Evolutionary conservation across 495 filamentous ascomycete genomes (phyloP).

Genomic region (Copromyces sp.): DNA sequence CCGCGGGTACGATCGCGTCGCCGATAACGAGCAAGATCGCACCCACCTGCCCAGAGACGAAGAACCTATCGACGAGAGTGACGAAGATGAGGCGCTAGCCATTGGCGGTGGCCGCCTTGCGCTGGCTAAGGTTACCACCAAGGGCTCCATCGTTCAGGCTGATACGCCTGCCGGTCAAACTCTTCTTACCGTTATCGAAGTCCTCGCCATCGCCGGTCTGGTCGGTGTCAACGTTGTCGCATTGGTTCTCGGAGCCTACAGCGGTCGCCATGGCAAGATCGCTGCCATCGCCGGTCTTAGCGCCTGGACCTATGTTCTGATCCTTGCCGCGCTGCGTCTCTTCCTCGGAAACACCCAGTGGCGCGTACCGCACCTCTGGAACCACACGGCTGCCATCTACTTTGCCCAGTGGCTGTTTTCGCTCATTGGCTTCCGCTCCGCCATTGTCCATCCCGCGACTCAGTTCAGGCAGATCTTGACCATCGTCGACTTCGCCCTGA

Average conservation of each 20-base stretch:
- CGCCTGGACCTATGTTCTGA: slow-evolving; percentile 73
- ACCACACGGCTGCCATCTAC: slow-evolving; percentile 86
- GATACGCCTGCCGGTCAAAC: slow-evolving; percentile 68
- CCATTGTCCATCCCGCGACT: slow-evolving; percentile 68
- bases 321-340: slow-evolving; percentile 63
- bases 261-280: slow-evolving; percentile 24
- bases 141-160: slow-evolving; percentile 58
- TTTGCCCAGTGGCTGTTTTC: slow-evolving; percentile 69
- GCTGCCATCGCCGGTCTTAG: slow-evolving; percentile 55
- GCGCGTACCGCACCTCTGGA: slow-evolving; percentile 70
- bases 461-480: slow-evolving; percentile 48
- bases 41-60: slow-evolving; percentile 37
- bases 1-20: slow-evolving; percentile 40
- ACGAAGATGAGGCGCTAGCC: slow-evolving; percentile 53
- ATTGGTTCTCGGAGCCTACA: slow-evolving; percentile 35
- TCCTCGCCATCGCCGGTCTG: slow-evolving; percentile 59
- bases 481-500: slow-evolving; percentile 61
- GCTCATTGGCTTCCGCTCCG: slow-evolving; percentile 70
- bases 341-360: slow-evolving; percentile 58
- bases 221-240: slow-evolving; percentile 55
- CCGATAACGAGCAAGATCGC: slow-evolving; percentile 32
- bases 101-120: slow-evolving; percentile 40
- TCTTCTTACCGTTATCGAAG: slow-evolving; percentile 59
- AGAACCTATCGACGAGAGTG: slow-evolving; percentile 39
- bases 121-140: slow-evolving; percentile 52